Base-by-base conservation (phyloP, 2,329 filamentous ascomycete genomes). In the Nemania sp. region DNA sequence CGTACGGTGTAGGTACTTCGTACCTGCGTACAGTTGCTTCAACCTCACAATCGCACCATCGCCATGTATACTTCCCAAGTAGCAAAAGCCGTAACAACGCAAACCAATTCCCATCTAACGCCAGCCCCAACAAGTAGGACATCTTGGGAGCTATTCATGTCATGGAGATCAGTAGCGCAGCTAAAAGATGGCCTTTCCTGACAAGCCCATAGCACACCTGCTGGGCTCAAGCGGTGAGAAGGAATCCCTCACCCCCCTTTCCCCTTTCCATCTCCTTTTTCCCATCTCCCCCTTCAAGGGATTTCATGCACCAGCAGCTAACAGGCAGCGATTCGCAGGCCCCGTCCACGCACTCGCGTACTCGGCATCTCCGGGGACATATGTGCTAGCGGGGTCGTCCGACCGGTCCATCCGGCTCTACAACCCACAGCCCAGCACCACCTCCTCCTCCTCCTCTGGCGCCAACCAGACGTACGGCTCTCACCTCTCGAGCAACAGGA, bases 371-470 rank as follows among this genome's bases (percentile, higher is more conserved):
- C 86, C 89, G 15, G 89, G 88, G 42, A 89, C 87, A 3, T 92
- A 92, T 72, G 84, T 97, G 73, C 85, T 98, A 60, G 92, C 92
- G 37, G 93, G 94, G 71, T 92, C 89, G 35, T 85, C 91, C 53
- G 94, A 97, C 81, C 90, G 92, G 64, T 83, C 86, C 15, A 87
- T 97, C 73, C 88, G 93, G 58, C 88, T 97, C 42, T 96, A 92
- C 80, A 97, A 97, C 76, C 89, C 90, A 1, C 79, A 80, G 53
- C 82, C 85, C 21, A 15, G 29, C 49, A 18, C 25, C n/a, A n/a
- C n/a, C n/a, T n/a, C 48, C 21, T 11, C 25, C 11, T 17, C n/a
- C 10, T 17, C 12, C 13, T 20, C 40, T 7, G 20, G 17, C 40
- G 20, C 17, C 5, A 40, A 43, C 4, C 55, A 42, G 25, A 29